Conservation (phyloP, 2,329 filamentous ascomycete genomes). For the Colletotrichum tamarilloi region DNA sequence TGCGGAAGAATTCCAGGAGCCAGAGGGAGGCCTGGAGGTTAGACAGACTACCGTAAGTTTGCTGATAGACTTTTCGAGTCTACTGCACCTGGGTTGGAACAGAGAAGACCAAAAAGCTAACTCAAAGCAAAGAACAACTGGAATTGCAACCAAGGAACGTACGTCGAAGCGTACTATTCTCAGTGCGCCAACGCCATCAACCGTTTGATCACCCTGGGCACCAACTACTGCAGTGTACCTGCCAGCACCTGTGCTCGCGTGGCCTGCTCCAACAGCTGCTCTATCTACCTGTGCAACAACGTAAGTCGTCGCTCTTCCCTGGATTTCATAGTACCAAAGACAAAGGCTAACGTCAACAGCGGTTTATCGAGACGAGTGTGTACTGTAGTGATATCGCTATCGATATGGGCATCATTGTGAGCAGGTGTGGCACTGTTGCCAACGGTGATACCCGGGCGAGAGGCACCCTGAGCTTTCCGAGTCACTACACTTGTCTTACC, state of each 20-base stretch:
- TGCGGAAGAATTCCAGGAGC: background rate
- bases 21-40: background rate
- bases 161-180: background rate
- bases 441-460: background rate
- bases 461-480: background rate
- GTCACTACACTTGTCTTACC: slow-evolving; percentile 4
- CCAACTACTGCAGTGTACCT: slow-evolving; percentile 6
- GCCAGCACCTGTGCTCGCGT: slow-evolving; percentile 13
- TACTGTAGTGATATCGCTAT: background rate
- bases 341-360: background rate
- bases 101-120: too few species aligned
- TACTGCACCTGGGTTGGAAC: too few species aligned
- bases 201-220: slow-evolving; percentile 1
- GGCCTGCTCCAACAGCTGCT: slow-evolving; percentile 19
- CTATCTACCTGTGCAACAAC: slow-evolving; percentile 31
- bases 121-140: background rate
- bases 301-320: background rate
- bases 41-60: slow-evolving; percentile 8
- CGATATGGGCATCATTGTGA: background rate
- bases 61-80: too few species aligned
- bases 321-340: rapidly evolving
- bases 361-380: background rate
- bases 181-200: slow-evolving; percentile 9
- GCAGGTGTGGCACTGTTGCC: background rate
- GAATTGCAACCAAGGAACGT: slow-evolving; percentile 5